A percentile compares a stretch with the other conserved stretches of the same genome.
These are phyloP conservation scores for Ampelomyces quisqualis DNA, from an alignment of 2,329 filamentous ascomycete genomes.

Conservation along the genomic window DNA sequence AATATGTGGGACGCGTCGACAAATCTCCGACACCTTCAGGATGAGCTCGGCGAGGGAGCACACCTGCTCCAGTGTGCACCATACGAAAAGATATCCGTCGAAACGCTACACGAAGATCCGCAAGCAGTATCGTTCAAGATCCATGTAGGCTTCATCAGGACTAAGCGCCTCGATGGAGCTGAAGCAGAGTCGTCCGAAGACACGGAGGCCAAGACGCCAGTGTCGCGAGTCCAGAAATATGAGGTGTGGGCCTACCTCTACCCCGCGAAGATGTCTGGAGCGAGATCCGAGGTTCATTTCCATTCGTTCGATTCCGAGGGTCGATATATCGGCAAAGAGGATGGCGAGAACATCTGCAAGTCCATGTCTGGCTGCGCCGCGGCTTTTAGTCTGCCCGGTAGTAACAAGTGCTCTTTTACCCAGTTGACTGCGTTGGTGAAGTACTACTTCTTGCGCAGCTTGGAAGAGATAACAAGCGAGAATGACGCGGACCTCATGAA, in stretches of 20 bases:
- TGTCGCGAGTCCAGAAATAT: not conserved
- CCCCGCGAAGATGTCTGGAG: not conserved
- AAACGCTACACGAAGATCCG: too few species aligned
- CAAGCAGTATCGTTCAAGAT: too few species aligned
- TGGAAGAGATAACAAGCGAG: not conserved
- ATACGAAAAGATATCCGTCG: too few species aligned
- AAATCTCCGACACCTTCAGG: too few species aligned
- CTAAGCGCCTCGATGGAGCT: too few species aligned
- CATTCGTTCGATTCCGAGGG: not conserved
- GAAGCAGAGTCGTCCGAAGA: too few species aligned
- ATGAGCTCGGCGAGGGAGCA: too few species aligned
- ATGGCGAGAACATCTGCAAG: not conserved
- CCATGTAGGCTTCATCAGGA: too few species aligned
- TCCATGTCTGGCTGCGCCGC: not conserved
- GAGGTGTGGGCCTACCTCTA: not conserved
- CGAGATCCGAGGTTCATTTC: not conserved
- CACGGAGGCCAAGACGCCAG: too few species aligned
- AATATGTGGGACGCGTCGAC: too few species aligned
- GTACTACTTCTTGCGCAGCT: constrained; percentile 8
- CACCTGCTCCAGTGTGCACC: too few species aligned
- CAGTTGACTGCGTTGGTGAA: constrained; percentile 6
- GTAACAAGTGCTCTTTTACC: not conserved
- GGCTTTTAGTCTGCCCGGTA: not conserved
- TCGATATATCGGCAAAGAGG: not conserved
- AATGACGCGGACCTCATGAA: too few species aligned